Base-by-base conservation (phyloP, 805 yeast genomes). In the Ogataea neopini region DNA sequence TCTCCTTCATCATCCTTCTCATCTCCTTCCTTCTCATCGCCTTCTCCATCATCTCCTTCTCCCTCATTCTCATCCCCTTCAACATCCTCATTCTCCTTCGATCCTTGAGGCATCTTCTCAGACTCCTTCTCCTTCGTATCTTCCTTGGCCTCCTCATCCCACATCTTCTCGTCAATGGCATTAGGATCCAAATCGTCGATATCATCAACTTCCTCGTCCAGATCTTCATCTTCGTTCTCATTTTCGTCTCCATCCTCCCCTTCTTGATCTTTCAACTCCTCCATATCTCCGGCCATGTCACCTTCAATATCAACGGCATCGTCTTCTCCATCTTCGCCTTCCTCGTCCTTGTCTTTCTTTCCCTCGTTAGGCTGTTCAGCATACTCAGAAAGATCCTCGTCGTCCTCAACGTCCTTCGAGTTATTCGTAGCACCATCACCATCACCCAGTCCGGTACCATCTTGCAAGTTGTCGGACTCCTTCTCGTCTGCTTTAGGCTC, bases 161-260 rank as follows among this genome's bases (percentile, higher is more conserved):
- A 92, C 96, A 89, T 89, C 69, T 89, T 92, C 56, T 92, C 97
- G 64, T 92, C 98, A 42, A 92, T 81, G 3, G 96, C 96, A 67
- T 90, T 88, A 1, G 96, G 96, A 73, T 91, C 98, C 53, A 86
- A 73, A 47, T 89, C 96, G 63, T 88, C 96, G 26, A 92, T 69
- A 59, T 91, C 88, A 54, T 92, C 97, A 35, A 90, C 76, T 61
- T 90, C 92, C 54, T 91, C 97, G 61, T 91, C 97, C 46, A 88
- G 60, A 2, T 88, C 95, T 39, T 77, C 77, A 1, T 73, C 73
- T 1, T 71, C 74, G 3, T 67, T 70, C 1, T 74, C 75, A 1
- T 74, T 76, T 9, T 74, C n/a, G n/a, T n/a, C 76, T 9, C 80
- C 82, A 14, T 74, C 75, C 1, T 73, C 76, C 9, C 74, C 76